Evolutionary conservation across 1,284 basidiomycete species (phyloP), one percentile per base, ranked within the genome.

Genomic region (Uromyces viciae-fabae): DNA sequence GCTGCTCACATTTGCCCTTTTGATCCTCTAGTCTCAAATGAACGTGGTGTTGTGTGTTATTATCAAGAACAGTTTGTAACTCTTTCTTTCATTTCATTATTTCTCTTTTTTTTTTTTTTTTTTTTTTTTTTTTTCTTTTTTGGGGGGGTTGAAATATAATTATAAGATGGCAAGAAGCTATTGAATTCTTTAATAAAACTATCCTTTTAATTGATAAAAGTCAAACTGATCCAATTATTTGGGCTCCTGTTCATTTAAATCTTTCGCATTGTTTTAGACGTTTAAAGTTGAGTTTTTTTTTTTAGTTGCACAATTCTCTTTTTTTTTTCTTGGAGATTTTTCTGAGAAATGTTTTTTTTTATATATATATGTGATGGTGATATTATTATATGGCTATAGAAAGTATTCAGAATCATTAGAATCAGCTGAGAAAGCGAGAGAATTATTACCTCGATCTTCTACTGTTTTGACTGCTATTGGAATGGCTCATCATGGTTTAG

Each of bases 31-130:
- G 88, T 98, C 43, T 88, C 92, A 74, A 98, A 99, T 85, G 97
- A 99, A 87, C 88, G 93, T 5, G 97, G 95, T 2, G 94, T 98
- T 0, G 93, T 97, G 87, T 91, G 92, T 3, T 98, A 92, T 86
- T 93, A 93, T 84, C 91, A 91, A 75, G 91, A 91, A 86, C 88
- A 93, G 93, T 94, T 84, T 85, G 92, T 89, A 11, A 19, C 60
- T 28, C 28, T 38, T 42, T 42, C 33, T 22, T 38, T 43, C 2
- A 1, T 2, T 62, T 62, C n/a, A n/a, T n/a, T 85, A 92, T 89
- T 14, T 33, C 60, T 28, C 28, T 38, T 42, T 42, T 38, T 22
- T 38, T 43, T 3, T 3, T 2, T 62, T 62, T 8, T 40, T 36
- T 52, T 42, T 19, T 40, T 38, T 38, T 40, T 36, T 8, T 40